phyloP scores from a whole-genome alignment of 495 filamentous ascomycete genomes.

The Talaromyces trachyspermus region DNA sequence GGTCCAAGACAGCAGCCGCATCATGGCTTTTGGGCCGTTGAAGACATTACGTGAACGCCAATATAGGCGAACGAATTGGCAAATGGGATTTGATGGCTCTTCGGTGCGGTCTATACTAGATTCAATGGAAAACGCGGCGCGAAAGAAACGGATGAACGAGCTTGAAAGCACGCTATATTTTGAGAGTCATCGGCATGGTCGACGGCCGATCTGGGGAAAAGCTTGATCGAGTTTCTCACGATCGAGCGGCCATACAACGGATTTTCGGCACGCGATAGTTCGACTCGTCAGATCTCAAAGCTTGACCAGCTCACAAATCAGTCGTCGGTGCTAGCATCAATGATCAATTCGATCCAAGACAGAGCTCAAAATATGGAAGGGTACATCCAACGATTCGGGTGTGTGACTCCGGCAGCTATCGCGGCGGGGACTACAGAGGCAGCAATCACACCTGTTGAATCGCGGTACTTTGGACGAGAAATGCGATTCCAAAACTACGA shows the following conservation, averaged over 20 bases:
- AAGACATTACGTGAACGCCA: conserved; percentile 57
- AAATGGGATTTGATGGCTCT: conserved; percentile 53
- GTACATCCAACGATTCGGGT: conserved; percentile 80
- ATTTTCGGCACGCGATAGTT: conserved; percentile 29
- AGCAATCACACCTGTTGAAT: conserved; percentile 57
- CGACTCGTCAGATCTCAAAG: conserved; percentile 34
- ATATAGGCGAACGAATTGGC: conserved; percentile 51
- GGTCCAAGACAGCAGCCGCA: conserved; percentile 52
- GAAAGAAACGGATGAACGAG: conserved; percentile 68
- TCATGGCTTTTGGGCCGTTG: conserved; percentile 57
- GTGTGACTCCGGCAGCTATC: conserved; percentile 81
- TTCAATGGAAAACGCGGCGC: conserved; percentile 62
- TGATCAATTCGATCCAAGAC: conserved; percentile 67
- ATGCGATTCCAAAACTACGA: conserved; percentile 58
- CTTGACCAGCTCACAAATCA: conserved; percentile 69
- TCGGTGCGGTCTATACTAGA: conserved; percentile 61
- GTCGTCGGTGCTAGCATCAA: conserved; percentile 59
- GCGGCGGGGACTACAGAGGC: conserved; percentile 67
- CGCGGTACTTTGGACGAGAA: conserved; percentile 40
- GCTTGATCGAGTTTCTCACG: conserved; percentile 62
- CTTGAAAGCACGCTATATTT: conserved; percentile 74
- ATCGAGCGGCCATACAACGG: conserved; percentile 47
- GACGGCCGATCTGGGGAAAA: conserved; percentile 75
- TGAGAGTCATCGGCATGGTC: conserved; percentile 72
- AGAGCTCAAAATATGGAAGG: conserved; percentile 62